These are phyloP conservation scores for Epichloe gansuensis DNA, from an alignment of 2,329 filamentous ascomycete species.

Conservation along the genomic window DNA sequence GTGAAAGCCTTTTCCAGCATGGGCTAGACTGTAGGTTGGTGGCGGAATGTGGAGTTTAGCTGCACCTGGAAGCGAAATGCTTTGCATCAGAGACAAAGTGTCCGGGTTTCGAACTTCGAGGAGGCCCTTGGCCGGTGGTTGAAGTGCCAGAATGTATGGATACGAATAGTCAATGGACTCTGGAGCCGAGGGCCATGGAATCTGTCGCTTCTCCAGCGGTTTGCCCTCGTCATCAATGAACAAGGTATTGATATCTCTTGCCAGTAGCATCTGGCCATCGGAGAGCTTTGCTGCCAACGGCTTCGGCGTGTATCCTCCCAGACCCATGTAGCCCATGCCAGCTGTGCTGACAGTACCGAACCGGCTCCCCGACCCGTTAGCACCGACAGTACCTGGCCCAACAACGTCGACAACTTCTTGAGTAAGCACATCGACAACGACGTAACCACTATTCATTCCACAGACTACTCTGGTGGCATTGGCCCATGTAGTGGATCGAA, in stretches of 20 bases:
- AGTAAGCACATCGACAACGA: slow-evolving; percentile 74
- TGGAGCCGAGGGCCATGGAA: slow-evolving; percentile 84
- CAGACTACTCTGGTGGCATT: slow-evolving; percentile 77
- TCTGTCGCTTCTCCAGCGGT: slow-evolving; percentile 68
- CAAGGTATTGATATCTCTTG: slow-evolving; percentile 92
- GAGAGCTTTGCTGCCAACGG: slow-evolving; percentile 74
- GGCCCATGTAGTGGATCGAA: slow-evolving; percentile 86
- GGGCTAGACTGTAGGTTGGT: slow-evolving; percentile 84
- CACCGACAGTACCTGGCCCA: slow-evolving; percentile 59
- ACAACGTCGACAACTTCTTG: slow-evolving; percentile 65
- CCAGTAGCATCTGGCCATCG: slow-evolving; percentile 78
- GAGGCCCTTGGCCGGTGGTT: slow-evolving; percentile 68
- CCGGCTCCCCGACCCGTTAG: slow-evolving; percentile 52
- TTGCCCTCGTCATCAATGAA: slow-evolving; percentile 82
- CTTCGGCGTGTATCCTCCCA: slow-evolving; percentile 83
- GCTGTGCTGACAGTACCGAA: slow-evolving; percentile 75
- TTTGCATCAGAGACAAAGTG: slow-evolving; percentile 81
- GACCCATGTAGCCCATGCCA: slow-evolving; percentile 93
- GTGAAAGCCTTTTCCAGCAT: slow-evolving; percentile 91
- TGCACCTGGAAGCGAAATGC: slow-evolving; percentile 68
- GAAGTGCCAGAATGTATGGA: slow-evolving; percentile 82
- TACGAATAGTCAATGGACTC: slow-evolving; percentile 94
- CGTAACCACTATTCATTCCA: slow-evolving; percentile 84
- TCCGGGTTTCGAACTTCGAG: slow-evolving; percentile 89
- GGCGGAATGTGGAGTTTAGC: slow-evolving; percentile 83